Percentiles rank a stretch among this genome's conserved stretches.
phyloP scores from a whole-genome alignment of 1,284 basidiomycete species.

The Irpex rosettiformis region DNA sequence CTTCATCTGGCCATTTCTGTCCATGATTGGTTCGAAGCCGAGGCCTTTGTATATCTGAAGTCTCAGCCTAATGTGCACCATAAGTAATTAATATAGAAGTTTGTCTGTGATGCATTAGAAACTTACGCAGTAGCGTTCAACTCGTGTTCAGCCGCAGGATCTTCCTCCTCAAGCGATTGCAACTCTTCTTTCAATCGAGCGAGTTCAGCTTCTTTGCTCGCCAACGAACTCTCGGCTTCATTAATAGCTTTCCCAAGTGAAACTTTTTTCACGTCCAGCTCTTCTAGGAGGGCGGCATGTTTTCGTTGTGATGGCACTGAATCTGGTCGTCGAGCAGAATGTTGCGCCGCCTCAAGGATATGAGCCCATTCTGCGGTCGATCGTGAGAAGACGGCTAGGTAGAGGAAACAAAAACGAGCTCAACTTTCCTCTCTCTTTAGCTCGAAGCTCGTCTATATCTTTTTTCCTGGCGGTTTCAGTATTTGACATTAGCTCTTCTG shows the following conservation, averaged over 20 bases:
- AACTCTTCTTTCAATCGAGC: constrained; percentile 62
- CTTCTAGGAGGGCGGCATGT: constrained; percentile 58
- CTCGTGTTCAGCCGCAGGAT: constrained; percentile 69
- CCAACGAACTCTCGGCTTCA: constrained; percentile 61
- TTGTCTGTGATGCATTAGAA: not conserved
- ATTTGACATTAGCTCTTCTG: constrained; percentile 61
- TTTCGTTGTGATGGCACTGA: constrained; percentile 63
- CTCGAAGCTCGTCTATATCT: constrained; percentile 60
- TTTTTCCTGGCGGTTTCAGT: constrained; percentile 54
- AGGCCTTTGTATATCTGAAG: constrained; percentile 64
- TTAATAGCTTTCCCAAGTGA: constrained; percentile 74
- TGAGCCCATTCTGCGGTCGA: constrained; percentile 54
- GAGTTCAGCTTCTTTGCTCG: constrained; percentile 66
- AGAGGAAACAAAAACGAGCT: not conserved
- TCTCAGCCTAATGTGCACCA: constrained; percentile 49
- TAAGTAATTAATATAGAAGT: constrained; percentile 3
- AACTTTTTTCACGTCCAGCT: constrained; percentile 58
- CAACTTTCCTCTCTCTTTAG: constrained; percentile 53
- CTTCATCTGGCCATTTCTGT: constrained; percentile 43
- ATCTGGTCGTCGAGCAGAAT: constrained; percentile 65
- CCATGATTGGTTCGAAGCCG: constrained; percentile 63
- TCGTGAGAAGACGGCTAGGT: not conserved
- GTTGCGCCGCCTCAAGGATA: constrained; percentile 61
- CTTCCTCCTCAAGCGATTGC: constrained; percentile 56
- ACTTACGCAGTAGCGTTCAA: constrained; percentile 67